Conservation (phyloP, 2,329 filamentous ascomycete genomes). For the Penicillium hesseltinei region DNA sequence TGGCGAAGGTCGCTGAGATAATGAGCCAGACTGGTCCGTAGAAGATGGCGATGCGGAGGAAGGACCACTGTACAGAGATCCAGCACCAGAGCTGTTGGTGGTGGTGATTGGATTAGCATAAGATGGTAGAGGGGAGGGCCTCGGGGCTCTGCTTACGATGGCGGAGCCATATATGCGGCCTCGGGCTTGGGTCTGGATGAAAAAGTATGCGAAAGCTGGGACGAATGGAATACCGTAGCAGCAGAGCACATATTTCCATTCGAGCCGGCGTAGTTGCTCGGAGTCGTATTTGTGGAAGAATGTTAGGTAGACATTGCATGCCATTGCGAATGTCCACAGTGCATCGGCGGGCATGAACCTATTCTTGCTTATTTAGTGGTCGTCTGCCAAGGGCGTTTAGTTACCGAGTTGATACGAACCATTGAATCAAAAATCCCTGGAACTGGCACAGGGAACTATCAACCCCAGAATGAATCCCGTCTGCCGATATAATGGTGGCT, state of each 20-base stretch:
- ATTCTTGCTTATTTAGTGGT: conserved; percentile 8
- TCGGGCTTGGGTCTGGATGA: conserved; percentile 53
- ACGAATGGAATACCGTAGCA: conserved; percentile 74
- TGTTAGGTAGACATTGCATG: conserved; percentile 77
- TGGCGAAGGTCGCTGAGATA: conserved; percentile 40
- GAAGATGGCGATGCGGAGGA: conserved; percentile 70
- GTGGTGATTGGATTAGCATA: neutral
- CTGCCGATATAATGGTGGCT: conserved; percentile 69
- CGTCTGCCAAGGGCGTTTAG: neutral
- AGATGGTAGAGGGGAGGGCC: neutral
- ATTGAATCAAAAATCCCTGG: conserved; percentile 78
- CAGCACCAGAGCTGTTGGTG: conserved; percentile 75
- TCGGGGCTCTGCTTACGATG: conserved; percentile 44
- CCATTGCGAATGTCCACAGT: conserved; percentile 78
- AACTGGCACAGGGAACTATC: conserved; percentile 67
- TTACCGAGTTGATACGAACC: conserved; percentile 54
- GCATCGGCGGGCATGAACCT: conserved; percentile 79
- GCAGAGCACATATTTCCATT: conserved; percentile 65
- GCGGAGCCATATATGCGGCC: conserved; percentile 71
- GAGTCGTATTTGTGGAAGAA: conserved; percentile 74
- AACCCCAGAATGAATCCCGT: conserved; percentile 52
- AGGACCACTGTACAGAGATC: conserved; percentile 65
- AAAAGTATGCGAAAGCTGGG: conserved; percentile 66
- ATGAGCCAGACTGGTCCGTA: conserved; percentile 55
- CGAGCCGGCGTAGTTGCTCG: conserved; percentile 62